phyloP scores from a whole-genome alignment of 2,329 filamentous ascomycete genomes.

The Xylariaceae sp. region DNA sequence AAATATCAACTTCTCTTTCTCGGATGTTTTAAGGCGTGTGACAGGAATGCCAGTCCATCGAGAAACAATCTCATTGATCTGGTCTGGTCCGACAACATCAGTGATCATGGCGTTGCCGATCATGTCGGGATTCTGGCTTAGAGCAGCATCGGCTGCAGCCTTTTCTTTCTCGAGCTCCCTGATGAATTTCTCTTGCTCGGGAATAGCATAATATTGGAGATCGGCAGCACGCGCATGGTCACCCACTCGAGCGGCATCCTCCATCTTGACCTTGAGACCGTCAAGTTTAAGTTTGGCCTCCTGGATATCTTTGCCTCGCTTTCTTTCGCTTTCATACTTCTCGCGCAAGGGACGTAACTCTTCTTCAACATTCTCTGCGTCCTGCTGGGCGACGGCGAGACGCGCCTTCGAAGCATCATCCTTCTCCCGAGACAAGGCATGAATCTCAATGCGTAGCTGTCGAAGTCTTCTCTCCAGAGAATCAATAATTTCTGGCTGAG shows the following conservation, averaged over 20 bases:
- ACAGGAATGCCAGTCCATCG: constrained; percentile 99
- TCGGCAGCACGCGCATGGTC: constrained; percentile 88
- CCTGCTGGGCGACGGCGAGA: constrained; percentile 76
- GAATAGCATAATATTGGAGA: constrained; percentile 95
- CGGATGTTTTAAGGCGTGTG: constrained; percentile 85
- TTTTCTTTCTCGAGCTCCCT: constrained; percentile 77
- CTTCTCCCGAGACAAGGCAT: constrained; percentile 88
- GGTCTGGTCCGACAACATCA: constrained; percentile 90
- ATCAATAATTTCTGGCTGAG: constrained; percentile 92
- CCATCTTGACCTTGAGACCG: constrained; percentile 82
- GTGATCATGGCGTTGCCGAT: constrained; percentile 73
- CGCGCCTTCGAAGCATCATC: constrained; percentile 87
- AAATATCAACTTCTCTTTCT: constrained; percentile 96
- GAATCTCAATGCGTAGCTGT: constrained; percentile 95
- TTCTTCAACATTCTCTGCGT: constrained; percentile 91
- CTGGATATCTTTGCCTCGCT: constrained; percentile 86
- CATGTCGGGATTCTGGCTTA: constrained; percentile 47
- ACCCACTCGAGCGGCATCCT: constrained; percentile 83
- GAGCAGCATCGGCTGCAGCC: constrained; percentile 67
- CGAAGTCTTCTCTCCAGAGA: constrained; percentile 85
- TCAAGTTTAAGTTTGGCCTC: constrained; percentile 95
- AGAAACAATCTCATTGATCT: constrained; percentile 98
- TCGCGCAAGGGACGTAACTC: constrained; percentile 87
- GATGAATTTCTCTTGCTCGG: constrained; percentile 81
- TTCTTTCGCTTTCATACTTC: constrained; percentile 92